Conservation (phyloP, 2,329 filamentous ascomycete genomes). For the Neofusicoccum umdonicola region DNA sequence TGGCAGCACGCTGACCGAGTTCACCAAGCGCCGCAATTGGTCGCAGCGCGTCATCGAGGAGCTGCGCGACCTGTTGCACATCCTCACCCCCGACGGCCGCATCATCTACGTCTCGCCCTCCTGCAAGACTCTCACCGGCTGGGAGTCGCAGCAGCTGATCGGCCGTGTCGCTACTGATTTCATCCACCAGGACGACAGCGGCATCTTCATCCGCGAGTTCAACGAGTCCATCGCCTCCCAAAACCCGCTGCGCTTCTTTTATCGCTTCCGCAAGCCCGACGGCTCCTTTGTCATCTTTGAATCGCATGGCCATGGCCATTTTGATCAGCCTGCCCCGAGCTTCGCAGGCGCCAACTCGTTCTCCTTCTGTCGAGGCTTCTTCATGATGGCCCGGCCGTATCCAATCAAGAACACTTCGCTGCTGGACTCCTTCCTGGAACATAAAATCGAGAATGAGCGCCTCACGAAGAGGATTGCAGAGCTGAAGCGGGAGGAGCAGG, state of each 20-base stretch:
- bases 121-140: conserved; percentile 71
- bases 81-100: conserved; percentile 79
- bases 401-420: conserved; percentile 82
- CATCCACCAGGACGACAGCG: conserved; percentile 81
- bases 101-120: conserved; percentile 86
- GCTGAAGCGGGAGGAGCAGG: conserved; percentile 79
- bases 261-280: conserved; percentile 75
- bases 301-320: conserved; percentile 87
- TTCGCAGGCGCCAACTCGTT: conserved; percentile 54
- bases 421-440: conserved; percentile 89
- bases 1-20: conserved; percentile 61
- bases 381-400: conserved; percentile 89
- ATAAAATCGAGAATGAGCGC: conserved; percentile 94
- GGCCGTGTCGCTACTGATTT: conserved; percentile 76
- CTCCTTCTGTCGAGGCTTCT: conserved; percentile 81
- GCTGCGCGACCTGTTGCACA: conserved; percentile 82
- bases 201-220: conserved; percentile 81
- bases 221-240: conserved; percentile 83
- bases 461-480: conserved; percentile 80
- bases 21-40: conserved; percentile 72
- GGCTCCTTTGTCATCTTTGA: conserved; percentile 78
- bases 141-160: conserved; percentile 66
- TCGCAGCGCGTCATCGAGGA: conserved; percentile 86
- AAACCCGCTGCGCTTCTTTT: conserved; percentile 79
- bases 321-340: conserved; percentile 65